Conservation (phyloP, 1,284 basidiomycete genomes). For the Malassezia psittaci region DNA sequence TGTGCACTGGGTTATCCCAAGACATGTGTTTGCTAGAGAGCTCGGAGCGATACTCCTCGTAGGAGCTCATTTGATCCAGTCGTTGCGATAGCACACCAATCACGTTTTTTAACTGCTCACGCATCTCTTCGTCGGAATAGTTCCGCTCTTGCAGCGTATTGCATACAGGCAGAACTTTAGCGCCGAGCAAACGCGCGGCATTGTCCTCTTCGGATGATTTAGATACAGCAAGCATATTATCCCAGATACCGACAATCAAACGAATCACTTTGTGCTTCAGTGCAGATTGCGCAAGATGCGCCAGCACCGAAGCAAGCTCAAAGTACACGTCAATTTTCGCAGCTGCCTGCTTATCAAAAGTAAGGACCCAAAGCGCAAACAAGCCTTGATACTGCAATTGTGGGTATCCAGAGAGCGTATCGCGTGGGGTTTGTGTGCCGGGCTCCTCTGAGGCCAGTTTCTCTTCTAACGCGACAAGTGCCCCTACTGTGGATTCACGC, state of each 20-base stretch:
- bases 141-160: slow-evolving; percentile 74
- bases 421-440: background rate
- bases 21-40: slow-evolving; percentile 77
- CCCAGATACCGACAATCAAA: slow-evolving; percentile 80
- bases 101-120: slow-evolving; percentile 79
- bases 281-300: slow-evolving; percentile 73
- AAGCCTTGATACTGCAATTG: slow-evolving; percentile 91
- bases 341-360: slow-evolving; percentile 75
- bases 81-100: slow-evolving; percentile 67
- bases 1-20: slow-evolving; percentile 81
- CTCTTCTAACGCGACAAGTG: slow-evolving; percentile 1
- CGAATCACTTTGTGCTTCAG: slow-evolving; percentile 96
- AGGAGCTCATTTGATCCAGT: slow-evolving; percentile 83
- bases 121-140: slow-evolving; percentile 78
- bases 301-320: slow-evolving; percentile 76
- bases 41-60: slow-evolving; percentile 89
- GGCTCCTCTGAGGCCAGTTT: background rate
- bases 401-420: slow-evolving; percentile 41
- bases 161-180: slow-evolving; percentile 71
- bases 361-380: slow-evolving; percentile 85
- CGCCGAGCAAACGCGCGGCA: slow-evolving; percentile 81
- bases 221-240: slow-evolving; percentile 60
- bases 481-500: background rate
- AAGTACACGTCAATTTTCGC: slow-evolving; percentile 81
- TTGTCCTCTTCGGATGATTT: slow-evolving; percentile 67